Percentiles rank a stretch among this genome's conserved stretches.
These are phyloP conservation scores for Saccharomycopsis hybrid DNA, from an alignment of 1,139 yeast species.

Conservation along the genomic window DNA sequence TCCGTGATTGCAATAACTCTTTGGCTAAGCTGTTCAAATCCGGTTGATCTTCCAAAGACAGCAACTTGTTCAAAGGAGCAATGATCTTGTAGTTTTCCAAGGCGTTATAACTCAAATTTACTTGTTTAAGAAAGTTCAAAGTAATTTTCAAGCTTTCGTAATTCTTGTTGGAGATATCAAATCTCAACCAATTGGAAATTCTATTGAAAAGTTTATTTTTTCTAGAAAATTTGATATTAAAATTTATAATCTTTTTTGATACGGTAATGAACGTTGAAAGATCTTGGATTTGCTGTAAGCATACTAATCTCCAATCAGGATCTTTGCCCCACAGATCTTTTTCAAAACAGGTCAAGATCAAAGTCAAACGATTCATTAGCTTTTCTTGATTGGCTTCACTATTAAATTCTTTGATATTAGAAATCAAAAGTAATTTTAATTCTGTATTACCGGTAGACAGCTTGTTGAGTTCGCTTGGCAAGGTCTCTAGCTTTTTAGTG, in stretches of 20 bases:
- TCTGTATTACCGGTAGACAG: conserved; percentile 8
- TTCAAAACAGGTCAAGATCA: conserved; percentile 19
- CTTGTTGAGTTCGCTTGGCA: conserved; percentile 8
- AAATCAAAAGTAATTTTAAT: conserved; percentile 15
- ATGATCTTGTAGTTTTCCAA: conserved; percentile 17
- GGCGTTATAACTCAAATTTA: conserved; percentile 6
- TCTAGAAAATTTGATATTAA: conserved; percentile 12
- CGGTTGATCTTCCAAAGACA: conserved; percentile 5
- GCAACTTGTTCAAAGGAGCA: conserved; percentile 14
- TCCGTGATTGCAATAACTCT: conserved; percentile 13
- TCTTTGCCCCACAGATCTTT: conserved; percentile 19
- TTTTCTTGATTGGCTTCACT: conserved; percentile 9
- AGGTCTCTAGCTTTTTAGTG: conserved; percentile 4
- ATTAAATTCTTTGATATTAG: conserved; percentile 9
- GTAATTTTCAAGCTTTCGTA: conserved; percentile 5
- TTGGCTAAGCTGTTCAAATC: conserved; percentile 24
- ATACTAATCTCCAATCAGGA: conserved; percentile 22
- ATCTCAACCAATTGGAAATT: conserved; percentile 22
- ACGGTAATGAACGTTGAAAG: conserved; percentile 1
- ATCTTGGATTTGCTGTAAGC: conserved; percentile 14
- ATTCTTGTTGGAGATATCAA: conserved; percentile 17
- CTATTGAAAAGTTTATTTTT: conserved; percentile 21
- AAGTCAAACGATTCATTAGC: conserved; percentile 19
- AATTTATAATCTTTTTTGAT: conserved; percentile 9
- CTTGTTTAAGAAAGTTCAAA: conserved; percentile 15